A percentile compares a stretch with the other conserved stretches of the same genome.
phyloP scores from a whole-genome alignment of 257 asterid species.

The Forsythia suspensa region DNA sequence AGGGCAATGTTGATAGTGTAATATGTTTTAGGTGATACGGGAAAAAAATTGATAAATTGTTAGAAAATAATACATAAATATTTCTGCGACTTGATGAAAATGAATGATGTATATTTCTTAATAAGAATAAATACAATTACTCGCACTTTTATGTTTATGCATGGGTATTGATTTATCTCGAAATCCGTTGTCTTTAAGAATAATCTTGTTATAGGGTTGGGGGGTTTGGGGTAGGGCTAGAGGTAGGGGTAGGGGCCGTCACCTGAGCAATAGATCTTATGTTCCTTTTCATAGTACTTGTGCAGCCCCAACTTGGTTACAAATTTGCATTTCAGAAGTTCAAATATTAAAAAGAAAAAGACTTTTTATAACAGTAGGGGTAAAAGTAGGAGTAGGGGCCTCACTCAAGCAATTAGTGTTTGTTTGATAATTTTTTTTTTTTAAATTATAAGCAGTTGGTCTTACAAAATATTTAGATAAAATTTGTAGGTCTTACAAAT shows the following conservation, averaged over 20 bases:
- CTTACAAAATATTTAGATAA: too few relatives aligned
- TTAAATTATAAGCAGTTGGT: too few relatives aligned
- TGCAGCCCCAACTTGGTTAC: too few relatives aligned
- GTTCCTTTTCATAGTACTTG: too few relatives aligned
- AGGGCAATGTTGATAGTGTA: not conserved
- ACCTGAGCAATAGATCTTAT: slow-evolving; percentile 12
- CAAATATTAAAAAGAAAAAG: too few relatives aligned
- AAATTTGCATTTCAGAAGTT: too few relatives aligned
- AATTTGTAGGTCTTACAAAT: too few relatives aligned
- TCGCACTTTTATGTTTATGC: not conserved
- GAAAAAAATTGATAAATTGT: not conserved
- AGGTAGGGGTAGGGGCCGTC: slow-evolving; percentile 43
- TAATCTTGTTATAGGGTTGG: not conserved
- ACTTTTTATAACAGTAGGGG: too few relatives aligned
- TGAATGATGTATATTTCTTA: not conserved
- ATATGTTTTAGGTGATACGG: not conserved
- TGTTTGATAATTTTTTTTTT: too few relatives aligned
- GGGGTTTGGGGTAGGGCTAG: slow-evolving; percentile 1
- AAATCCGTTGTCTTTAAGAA: not conserved
- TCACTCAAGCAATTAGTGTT: too few relatives aligned
- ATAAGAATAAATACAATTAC: slow-evolving; percentile 25
- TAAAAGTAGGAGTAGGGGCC: too few relatives aligned
- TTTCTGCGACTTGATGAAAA: not conserved
- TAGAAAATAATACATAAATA: too few relatives aligned
- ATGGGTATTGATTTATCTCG: slow-evolving; percentile 5